These are phyloP conservation scores for Diaporthe sp. DNA, from an alignment of 2,329 filamentous ascomycete genomes.

Conservation along the genomic window DNA sequence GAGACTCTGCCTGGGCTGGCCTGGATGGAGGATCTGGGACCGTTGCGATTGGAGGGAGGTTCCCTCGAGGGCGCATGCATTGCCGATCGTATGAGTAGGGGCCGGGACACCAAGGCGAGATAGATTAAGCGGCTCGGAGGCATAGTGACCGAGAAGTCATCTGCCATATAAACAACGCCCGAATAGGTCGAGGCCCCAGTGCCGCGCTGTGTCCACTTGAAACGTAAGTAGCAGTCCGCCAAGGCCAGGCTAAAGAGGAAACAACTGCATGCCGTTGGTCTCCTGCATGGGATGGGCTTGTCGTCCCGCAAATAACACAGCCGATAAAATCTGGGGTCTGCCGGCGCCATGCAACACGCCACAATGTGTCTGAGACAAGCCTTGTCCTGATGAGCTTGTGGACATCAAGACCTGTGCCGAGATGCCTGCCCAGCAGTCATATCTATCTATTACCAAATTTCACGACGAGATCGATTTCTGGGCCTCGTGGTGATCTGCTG, in stretches of 20 bases:
- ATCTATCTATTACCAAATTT: not conserved
- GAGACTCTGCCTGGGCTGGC: conserved; percentile 13
- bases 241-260: conserved; percentile 24
- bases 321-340: conserved; percentile 26
- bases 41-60: conserved; percentile 30
- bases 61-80: conserved; percentile 14
- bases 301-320: not conserved
- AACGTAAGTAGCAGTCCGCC: conserved; percentile 28
- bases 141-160: conserved; percentile 36
- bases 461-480: not conserved
- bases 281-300: conserved; percentile 20
- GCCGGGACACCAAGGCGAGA: conserved; percentile 27
- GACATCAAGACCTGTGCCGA: conserved; percentile 17
- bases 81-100: conserved; percentile 22
- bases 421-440: conserved; percentile 4
- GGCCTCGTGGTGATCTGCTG: conserved; percentile 18
- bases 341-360: conserved; percentile 26
- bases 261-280: conserved; percentile 1
- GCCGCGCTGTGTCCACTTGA: conserved; percentile 33
- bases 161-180: conserved; percentile 35
- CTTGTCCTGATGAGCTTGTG: conserved; percentile 21
- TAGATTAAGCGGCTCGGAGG: conserved; percentile 40
- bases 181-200: conserved; percentile 24
- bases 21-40: conserved; percentile 9
- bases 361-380: conserved; percentile 31